Conservation (phyloP, 129 eudicot genomes). For the Centaurea solstitialis region DNA sequence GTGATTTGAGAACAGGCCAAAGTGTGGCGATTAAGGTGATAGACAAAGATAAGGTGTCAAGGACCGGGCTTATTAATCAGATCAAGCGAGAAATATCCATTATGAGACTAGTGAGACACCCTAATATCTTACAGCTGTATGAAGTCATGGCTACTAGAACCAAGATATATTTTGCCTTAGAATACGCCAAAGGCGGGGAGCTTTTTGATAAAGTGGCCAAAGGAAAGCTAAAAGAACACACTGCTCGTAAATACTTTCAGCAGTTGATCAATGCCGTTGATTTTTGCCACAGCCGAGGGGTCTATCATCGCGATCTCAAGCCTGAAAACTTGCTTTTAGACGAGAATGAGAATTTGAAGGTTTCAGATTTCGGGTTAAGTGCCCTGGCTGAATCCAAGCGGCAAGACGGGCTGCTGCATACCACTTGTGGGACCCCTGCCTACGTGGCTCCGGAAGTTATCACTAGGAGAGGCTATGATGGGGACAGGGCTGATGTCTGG, state of each 20-base stretch:
- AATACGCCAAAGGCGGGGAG: slow-evolving; percentile 87
- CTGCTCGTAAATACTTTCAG: slow-evolving; percentile 67
- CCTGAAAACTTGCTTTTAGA: slow-evolving; percentile 86
- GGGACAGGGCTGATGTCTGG: slow-evolving; percentile 76
- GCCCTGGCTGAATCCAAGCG: slow-evolving; percentile 72
- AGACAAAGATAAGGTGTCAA: slow-evolving; percentile 73
- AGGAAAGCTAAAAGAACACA: slow-evolving; percentile 71
- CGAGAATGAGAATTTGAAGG: slow-evolving; percentile 74
- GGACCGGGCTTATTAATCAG: slow-evolving; percentile 62
- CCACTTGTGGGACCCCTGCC: slow-evolving; percentile 95
- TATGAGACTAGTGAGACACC: slow-evolving; percentile 81
- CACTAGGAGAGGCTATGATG: slow-evolving; percentile 63
- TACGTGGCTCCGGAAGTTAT: slow-evolving; percentile 88
- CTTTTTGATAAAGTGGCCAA: slow-evolving; percentile 79
- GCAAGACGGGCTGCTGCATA: slow-evolving; percentile 85
- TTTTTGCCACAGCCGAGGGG: slow-evolving; percentile 90
- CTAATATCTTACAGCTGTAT: slow-evolving; percentile 67
- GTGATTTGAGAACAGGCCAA: slow-evolving; percentile 56
- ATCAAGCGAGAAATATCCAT: slow-evolving; percentile 83
- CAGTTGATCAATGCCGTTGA: slow-evolving; percentile 79
- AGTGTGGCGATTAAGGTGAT: slow-evolving; percentile 84
- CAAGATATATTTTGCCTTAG: slow-evolving; percentile 76
- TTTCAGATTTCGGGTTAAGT: slow-evolving; percentile 92
- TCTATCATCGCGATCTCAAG: slow-evolving; percentile 83
- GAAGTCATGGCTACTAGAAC: slow-evolving; percentile 94